Conservation (phyloP, 1,139 yeast species). For the Suhomyces bolitotheri region DNA sequence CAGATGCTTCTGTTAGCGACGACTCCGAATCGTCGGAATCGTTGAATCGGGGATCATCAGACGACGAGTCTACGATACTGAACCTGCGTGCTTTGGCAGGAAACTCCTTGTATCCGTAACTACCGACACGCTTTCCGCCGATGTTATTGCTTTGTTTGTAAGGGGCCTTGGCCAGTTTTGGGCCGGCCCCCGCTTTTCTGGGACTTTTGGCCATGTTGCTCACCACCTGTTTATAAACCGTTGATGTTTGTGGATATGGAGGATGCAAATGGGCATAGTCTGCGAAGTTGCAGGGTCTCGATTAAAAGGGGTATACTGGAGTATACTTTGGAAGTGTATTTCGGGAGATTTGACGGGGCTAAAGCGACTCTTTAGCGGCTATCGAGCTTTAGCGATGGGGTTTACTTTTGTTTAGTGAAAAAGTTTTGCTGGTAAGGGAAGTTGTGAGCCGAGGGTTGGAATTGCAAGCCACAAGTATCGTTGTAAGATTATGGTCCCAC, state of each 20-base stretch:
- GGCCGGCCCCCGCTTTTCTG: conserved; percentile 19
- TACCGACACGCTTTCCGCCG: conserved; percentile 36
- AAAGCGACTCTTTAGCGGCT: too few relatives aligned
- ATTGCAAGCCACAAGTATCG: too few relatives aligned
- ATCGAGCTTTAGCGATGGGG: too few relatives aligned
- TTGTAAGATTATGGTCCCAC: too few relatives aligned
- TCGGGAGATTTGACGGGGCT: too few relatives aligned
- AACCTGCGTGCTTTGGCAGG: conserved; percentile 32
- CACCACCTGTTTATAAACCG: conserved; percentile 7
- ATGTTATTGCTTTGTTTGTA: conserved; percentile 2
- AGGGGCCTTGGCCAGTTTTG: conserved; percentile 11
- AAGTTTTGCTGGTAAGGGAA: too few relatives aligned
- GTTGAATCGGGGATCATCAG: conserved; percentile 12
- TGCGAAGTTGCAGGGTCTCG: conserved; percentile 2
- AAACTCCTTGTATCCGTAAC: conserved; percentile 18
- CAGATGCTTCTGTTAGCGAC: conserved; percentile 46
- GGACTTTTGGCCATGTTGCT: conserved; percentile 34
- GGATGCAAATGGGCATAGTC: conserved; percentile 7
- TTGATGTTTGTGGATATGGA: conserved; percentile 11
- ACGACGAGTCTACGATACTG: conserved; percentile 43
- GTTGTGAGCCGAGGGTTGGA: too few relatives aligned
- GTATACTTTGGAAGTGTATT: too few relatives aligned
- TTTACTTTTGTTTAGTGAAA: too few relatives aligned
- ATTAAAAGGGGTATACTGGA: neutral
- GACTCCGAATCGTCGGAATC: conserved; percentile 28